Percentiles rank a stretch among this genome's conserved stretches.
Evolutionary conservation across 2,329 filamentous ascomycete genomes (phyloP).

Genomic region (Decorospora gaudefroyi): DNA sequence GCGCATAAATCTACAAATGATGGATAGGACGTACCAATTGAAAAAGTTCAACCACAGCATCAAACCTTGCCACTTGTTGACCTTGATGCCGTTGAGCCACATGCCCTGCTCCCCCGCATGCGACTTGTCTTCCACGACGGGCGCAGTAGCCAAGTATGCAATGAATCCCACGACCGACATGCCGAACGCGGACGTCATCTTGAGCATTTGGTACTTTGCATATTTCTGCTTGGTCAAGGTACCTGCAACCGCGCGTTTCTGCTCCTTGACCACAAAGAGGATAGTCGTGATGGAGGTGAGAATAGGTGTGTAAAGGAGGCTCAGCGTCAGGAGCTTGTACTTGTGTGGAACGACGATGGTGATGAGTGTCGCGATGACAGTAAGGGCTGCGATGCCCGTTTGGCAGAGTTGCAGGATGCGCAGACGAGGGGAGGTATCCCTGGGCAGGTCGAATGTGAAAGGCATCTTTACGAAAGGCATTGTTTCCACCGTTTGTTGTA

Average conservation of each 20-base stretch:
- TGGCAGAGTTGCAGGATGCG: slow-evolving; percentile 28
- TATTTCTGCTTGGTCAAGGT: slow-evolving; percentile 30
- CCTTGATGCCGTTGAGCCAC: slow-evolving; percentile 26
- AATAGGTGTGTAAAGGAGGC: slow-evolving; percentile 30
- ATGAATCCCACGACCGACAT: slow-evolving; percentile 30
- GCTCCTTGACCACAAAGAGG: slow-evolving; percentile 27
- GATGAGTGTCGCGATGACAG: slow-evolving; percentile 21
- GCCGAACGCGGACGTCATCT: slow-evolving; percentile 23
- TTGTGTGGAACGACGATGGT: slow-evolving; percentile 25
- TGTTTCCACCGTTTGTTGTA: neutral
- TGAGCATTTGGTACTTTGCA: slow-evolving; percentile 30
- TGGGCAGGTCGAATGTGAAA: slow-evolving; percentile 8
- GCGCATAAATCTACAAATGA: no score
- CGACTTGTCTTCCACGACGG: slow-evolving; percentile 7
- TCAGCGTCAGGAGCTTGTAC: slow-evolving; percentile 30
- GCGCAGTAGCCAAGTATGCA: slow-evolving; percentile 9
- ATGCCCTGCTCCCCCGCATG: slow-evolving; percentile 17
- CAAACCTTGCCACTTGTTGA: slow-evolving; percentile 24
- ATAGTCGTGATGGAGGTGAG: slow-evolving; percentile 26
- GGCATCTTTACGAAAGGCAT: slow-evolving; percentile 11
- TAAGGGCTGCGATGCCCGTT: slow-evolving; percentile 19
- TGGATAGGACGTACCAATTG: slow-evolving; percentile 26
- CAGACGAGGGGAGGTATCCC: slow-evolving; percentile 24
- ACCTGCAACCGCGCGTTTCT: slow-evolving; percentile 20
- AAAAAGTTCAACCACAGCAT: slow-evolving; percentile 31